A percentile compares a stretch with the other conserved stretches of the same genome.
Conservation (phyloP, 495 filamentous ascomycete species). For the Penicillium parvum region DNA sequence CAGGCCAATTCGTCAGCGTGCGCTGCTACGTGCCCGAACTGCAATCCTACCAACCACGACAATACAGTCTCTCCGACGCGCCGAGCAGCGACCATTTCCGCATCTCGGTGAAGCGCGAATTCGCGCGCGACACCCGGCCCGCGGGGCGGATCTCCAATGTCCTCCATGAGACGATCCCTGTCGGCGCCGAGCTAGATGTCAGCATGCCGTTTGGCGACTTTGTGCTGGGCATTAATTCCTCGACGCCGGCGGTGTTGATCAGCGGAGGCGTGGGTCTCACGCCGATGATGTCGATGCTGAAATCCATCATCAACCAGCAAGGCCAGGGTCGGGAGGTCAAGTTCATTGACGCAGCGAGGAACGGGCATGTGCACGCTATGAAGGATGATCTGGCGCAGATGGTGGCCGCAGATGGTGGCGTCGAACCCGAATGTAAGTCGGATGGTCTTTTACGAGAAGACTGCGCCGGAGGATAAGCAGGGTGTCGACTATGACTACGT, state of each 20-base stretch:
- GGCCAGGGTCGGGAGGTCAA: constrained; percentile 20
- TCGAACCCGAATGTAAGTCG: constrained; percentile 12
- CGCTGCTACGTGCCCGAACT: constrained; percentile 50
- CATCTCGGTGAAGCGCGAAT: constrained; percentile 60
- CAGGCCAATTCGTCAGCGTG: constrained; percentile 61
- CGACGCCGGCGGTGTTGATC: constrained; percentile 50
- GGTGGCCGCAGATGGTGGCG: too few relatives aligned
- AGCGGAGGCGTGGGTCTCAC: constrained; percentile 61
- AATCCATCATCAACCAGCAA: constrained; percentile 25
- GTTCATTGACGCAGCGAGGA: constrained; percentile 27
- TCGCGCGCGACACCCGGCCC: constrained; percentile 16
- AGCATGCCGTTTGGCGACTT: constrained; percentile 62
- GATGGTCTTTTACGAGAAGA: constrained; percentile 19
- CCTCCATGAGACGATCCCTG: constrained; percentile 48
- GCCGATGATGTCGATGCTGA: constrained; percentile 58
- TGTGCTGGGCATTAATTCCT: constrained; percentile 40
- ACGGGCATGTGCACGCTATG: constrained; percentile 46
- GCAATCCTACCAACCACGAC: constrained; percentile 51
- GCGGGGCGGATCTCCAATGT: constrained; percentile 58
- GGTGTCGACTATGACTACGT: constrained; percentile 50
- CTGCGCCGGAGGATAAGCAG: constrained; percentile 34
- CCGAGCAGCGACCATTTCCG: constrained; percentile 51
- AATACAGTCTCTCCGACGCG: constrained; percentile 59
- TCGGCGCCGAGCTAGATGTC: constrained; percentile 50
- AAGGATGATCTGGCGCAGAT: constrained; percentile 40